A percentile compares a stretch with the other conserved stretches of the same genome.
phyloP scores from a whole-genome alignment of 148 eudicot species.

The Camellia sinensis region DNA sequence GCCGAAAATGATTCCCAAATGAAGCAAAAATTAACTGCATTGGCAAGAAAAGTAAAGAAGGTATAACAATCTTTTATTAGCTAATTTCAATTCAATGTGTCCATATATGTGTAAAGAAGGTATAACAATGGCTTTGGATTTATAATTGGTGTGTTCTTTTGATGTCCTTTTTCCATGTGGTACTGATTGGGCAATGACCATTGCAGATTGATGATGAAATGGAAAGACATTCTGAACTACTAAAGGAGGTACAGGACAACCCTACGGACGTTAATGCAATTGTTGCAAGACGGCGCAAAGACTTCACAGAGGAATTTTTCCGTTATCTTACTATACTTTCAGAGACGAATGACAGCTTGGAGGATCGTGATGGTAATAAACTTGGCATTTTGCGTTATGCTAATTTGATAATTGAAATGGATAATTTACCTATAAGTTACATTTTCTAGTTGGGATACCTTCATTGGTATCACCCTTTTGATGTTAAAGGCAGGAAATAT shows the following conservation, averaged over 20 bases:
- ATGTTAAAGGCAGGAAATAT: neutral
- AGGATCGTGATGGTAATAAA: conserved; percentile 84
- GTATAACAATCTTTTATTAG: conserved; percentile 23
- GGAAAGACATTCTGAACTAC: conserved; percentile 69
- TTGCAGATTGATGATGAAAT: conserved; percentile 97
- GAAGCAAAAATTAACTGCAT: conserved; percentile 51
- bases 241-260: conserved; percentile 72
- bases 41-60: conserved; percentile 73
- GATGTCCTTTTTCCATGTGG: neutral
- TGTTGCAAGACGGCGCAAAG: conserved; percentile 79
- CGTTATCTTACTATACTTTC: conserved; percentile 69
- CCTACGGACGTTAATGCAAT: conserved; percentile 85
- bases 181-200: conserved; percentile 26
- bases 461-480: neutral
- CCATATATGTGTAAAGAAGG: neutral
- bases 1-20: conserved; percentile 53
- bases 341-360: conserved; percentile 72
- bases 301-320: conserved; percentile 78
- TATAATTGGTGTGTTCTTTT: neutral
- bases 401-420: neutral
- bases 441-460: neutral
- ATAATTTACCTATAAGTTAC: neutral
- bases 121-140: neutral
- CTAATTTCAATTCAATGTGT: neutral
- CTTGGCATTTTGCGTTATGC: neutral